Percentiles rank a stretch among this genome's conserved stretches.
phyloP scores from a whole-genome alignment of 495 filamentous ascomycete species.

The Hamigera avellanea region DNA sequence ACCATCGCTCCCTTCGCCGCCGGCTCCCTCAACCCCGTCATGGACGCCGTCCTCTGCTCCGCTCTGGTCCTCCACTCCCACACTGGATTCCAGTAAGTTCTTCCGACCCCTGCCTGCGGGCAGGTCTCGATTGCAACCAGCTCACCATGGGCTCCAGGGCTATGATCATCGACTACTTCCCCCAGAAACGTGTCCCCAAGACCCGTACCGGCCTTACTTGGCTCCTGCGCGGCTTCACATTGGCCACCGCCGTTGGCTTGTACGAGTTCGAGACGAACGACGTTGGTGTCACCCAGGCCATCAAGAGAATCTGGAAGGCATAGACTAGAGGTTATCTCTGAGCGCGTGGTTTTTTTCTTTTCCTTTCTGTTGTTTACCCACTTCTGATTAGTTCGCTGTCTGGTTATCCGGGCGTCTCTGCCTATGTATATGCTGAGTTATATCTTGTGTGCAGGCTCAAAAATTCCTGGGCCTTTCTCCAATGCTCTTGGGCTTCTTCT shows the following conservation, averaged over 20 bases:
- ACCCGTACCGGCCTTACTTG: slow-evolving; percentile 53
- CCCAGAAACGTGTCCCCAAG: slow-evolving; percentile 55
- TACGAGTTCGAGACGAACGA: slow-evolving; percentile 99
- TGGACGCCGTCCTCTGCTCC: slow-evolving; percentile 77
- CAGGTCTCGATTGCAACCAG: slow-evolving; percentile 4
- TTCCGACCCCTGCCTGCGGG: not conserved
- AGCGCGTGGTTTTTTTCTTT: slow-evolving; percentile 17
- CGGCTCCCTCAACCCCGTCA: slow-evolving; percentile 77
- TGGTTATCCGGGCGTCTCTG: not conserved
- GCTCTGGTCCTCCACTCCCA: slow-evolving; percentile 83
- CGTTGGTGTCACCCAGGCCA: slow-evolving; percentile 80
- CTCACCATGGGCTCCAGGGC: slow-evolving; percentile 32
- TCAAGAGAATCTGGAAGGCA: slow-evolving; percentile 79
- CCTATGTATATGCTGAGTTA: not conserved
- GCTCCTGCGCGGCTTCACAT: slow-evolving; percentile 66
- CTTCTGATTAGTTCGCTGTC: slow-evolving; percentile 1
- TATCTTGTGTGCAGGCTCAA: not conserved
- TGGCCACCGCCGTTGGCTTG: slow-evolving; percentile 72
- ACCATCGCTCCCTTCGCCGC: slow-evolving; percentile 85
- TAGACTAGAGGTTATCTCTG: slow-evolving; percentile 16
- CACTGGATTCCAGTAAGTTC: slow-evolving; percentile 73
- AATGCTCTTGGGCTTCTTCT: no score
- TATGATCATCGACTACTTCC: slow-evolving; percentile 84
- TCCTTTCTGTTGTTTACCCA: slow-evolving; percentile 9
- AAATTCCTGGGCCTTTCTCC: no score